These are phyloP conservation scores for Bondarzewia mesenterica DNA, from an alignment of 1,284 basidiomycete genomes.

Conservation along the genomic window DNA sequence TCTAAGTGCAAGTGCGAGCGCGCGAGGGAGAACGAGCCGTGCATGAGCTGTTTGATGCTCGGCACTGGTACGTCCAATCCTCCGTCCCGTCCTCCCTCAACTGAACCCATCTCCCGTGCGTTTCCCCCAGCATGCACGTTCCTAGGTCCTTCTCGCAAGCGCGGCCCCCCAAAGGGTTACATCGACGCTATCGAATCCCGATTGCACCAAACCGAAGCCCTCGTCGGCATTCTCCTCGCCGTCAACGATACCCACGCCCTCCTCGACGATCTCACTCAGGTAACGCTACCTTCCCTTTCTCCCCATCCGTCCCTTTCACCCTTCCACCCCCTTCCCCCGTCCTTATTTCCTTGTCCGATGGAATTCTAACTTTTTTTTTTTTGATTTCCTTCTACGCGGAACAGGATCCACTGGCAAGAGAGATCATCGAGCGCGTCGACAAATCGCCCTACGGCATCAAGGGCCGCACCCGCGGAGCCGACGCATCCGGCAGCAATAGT, in stretches of 20 bases:
- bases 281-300: slow-evolving; percentile 8
- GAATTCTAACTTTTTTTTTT: no score
- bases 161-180: slow-evolving; percentile 82
- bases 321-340: no score
- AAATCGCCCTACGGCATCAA: slow-evolving; percentile 67
- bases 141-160: slow-evolving; percentile 73
- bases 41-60: slow-evolving; percentile 67
- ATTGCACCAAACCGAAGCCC: slow-evolving; percentile 79
- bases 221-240: slow-evolving; percentile 70
- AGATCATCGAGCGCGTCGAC: slow-evolving; percentile 71
- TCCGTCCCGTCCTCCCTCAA: slow-evolving; percentile 8
- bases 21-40: slow-evolving; percentile 42
- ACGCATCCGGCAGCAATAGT: slow-evolving; percentile 15
- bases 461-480: slow-evolving; percentile 39
- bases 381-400: slow-evolving; percentile 6
- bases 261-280: slow-evolving; percentile 48
- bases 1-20: slow-evolving; percentile 75
- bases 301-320: not conserved
- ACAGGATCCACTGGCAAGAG: slow-evolving; percentile 63
- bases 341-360: no score
- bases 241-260: slow-evolving; percentile 60
- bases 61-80: slow-evolving; percentile 46
- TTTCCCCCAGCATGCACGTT: slow-evolving; percentile 61
- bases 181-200: slow-evolving; percentile 87
- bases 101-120: slow-evolving; percentile 12